Evolutionary conservation across 345 rosid genomes (phyloP), one percentile per base, ranked within the genome.

Genomic region (Eucalyptus camaldulensis): DNA sequence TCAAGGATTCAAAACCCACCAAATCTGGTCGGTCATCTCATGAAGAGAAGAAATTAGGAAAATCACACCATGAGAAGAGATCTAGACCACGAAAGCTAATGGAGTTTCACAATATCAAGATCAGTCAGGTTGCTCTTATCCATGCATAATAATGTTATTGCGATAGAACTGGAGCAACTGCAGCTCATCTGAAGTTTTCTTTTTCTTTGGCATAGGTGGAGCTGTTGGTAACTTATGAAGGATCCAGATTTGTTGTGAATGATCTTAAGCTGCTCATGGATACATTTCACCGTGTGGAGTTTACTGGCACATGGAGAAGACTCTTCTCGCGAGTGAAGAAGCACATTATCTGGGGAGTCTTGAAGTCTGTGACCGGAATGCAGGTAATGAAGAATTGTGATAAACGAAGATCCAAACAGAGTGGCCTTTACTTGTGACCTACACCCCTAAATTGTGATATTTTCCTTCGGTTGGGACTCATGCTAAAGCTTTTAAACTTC

Each of bases 301-400:
- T 98, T 90, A 95, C 96, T 85, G 99, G 99, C 87, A 97, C 98
- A 33, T 97, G 99, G 99, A 97, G 99, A 92, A 95, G 96, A 91
- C 93, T 98, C n/a, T 97, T 97, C 92, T 97, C 99, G 54, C 95
- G 99, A 87, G 99, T 98, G 62, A 98, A 98, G 94, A 98, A 98
- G 92, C 99, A 97, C 91, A 97, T 98, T 22, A 97, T 97, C 76
- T 98, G 99, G 99, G 99, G 99, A 87, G 99, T 97, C 88, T 89
- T 98, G 54, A 98, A 98, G 95, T 98, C 99, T 53, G 99, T 97
- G 80, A 96, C 99, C 4, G 99, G 99, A 91, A 96, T 98, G 99
- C 99, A 98, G 97, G 99, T 96, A 90, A 90, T 90, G 31, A 76
- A 76, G 83, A 76, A 44, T 76, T 44, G 24, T 6, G 29, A 76